Conservation (phyloP, 73 alveolate species). For the Paramecium tetraurelia region DNA sequence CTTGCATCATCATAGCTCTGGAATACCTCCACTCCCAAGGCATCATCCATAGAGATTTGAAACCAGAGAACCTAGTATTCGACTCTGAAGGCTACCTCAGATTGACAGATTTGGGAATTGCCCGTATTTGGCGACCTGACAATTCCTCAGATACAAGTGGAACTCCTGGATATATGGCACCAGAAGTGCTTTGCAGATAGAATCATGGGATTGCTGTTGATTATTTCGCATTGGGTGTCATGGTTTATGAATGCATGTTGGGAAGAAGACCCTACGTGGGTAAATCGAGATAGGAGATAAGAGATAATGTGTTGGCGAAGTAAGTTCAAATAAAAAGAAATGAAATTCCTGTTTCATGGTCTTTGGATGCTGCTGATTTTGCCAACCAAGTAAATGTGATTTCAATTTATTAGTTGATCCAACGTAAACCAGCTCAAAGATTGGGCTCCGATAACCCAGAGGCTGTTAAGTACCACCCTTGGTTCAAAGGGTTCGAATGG, state of each 20-base stretch:
- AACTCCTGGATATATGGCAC: constrained; percentile 85
- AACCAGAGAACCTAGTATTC: constrained; percentile 96
- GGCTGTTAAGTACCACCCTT: constrained; percentile 67
- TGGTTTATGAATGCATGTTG: constrained; percentile 82
- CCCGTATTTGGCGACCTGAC: constrained; percentile 83
- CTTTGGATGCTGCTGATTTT: constrained; percentile 84
- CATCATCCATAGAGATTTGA: constrained; percentile 94
- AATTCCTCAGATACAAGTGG: constrained; percentile 95
- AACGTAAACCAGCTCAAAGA: constrained; percentile 66
- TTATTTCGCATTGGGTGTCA: constrained; percentile 81
- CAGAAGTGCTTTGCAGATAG: constrained; percentile 81
- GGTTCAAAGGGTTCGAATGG: constrained; percentile 72
- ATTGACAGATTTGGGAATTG: constrained; percentile 97
- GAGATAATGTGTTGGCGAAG: constrained; percentile 81
- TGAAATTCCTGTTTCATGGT: constrained; percentile 77
- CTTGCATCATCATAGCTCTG: constrained; percentile 87
- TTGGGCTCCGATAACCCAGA: constrained; percentile 70
- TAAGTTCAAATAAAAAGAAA: constrained; percentile 72
- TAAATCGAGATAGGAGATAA: constrained; percentile 82
- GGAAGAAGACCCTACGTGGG: constrained; percentile 82
- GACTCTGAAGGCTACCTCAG: constrained; percentile 87
- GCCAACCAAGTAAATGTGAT: constrained; percentile 70
- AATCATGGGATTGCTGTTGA: constrained; percentile 88
- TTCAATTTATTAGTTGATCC: constrained; percentile 36
- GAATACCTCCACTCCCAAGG: constrained; percentile 90